phyloP scores from a whole-genome alignment of 1,139 yeast species.

The Kodamaea arcana region DNA sequence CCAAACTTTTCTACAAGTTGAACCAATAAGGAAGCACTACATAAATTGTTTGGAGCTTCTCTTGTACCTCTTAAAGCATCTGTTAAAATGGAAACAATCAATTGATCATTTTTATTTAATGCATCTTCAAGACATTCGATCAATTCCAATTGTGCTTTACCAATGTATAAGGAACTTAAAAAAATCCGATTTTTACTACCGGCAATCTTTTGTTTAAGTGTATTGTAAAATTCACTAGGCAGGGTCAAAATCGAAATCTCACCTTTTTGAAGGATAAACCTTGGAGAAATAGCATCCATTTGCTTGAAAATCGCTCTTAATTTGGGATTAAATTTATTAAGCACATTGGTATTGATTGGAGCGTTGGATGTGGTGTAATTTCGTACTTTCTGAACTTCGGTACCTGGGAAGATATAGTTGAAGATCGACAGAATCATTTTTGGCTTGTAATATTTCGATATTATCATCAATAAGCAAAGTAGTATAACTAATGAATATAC shows the following conservation, averaged over 20 bases:
- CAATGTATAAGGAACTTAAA: slow-evolving; percentile 82
- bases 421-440: slow-evolving; percentile 16
- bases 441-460: slow-evolving; percentile 1
- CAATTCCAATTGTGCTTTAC: slow-evolving; percentile 75
- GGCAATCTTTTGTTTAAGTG: slow-evolving; percentile 53
- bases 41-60: slow-evolving; percentile 68
- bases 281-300: slow-evolving; percentile 64
- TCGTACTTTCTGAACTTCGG: slow-evolving; percentile 11
- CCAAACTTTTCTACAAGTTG: slow-evolving; percentile 66
- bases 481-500: too few relatives aligned
- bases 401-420: slow-evolving; percentile 10
- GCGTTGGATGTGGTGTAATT: slow-evolving; percentile 30
- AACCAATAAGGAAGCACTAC: slow-evolving; percentile 74
- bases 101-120: slow-evolving; percentile 50
- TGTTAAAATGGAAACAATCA: slow-evolving; percentile 68
- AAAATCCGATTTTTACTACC: slow-evolving; percentile 61
- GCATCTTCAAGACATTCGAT: slow-evolving; percentile 59
- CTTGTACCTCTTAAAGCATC: slow-evolving; percentile 94
- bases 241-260: slow-evolving; percentile 60
- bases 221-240: slow-evolving; percentile 68
- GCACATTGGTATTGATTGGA: slow-evolving; percentile 13
- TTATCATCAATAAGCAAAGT: slow-evolving; percentile 4
- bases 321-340: slow-evolving; percentile 43
- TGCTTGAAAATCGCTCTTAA: slow-evolving; percentile 50
- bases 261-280: slow-evolving; percentile 57